Evolutionary conservation across 768 basidiomycete species (phyloP), one percentile per base, ranked within the genome.

Genomic region (Gymnopilus junonius): DNA sequence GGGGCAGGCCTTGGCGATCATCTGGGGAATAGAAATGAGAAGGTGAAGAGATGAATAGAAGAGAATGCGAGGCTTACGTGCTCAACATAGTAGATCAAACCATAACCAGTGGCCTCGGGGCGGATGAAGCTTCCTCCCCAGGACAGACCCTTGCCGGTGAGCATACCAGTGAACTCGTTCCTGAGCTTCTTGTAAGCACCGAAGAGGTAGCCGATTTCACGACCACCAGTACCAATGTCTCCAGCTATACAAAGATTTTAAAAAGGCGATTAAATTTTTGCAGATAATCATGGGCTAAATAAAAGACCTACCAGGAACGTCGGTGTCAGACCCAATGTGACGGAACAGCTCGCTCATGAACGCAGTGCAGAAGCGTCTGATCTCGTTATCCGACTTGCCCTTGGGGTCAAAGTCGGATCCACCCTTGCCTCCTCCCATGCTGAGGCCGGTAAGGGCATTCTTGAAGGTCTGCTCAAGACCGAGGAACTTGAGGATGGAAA

Each of bases 401-500:
- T 91, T 92, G 74, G 90, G 90, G 79, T 91, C 88, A 69, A 92
- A 92, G 80, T 92, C 90, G 58, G 83, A 84, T 39, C 90, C 90
- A 77, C 90, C 90, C 80, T 92, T 92, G 63, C 87, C 90, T 67
- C 90, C 90, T 67, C 90, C 90, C 88, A 91, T 91, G 76, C 79
- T 85, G 58, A 91, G 79, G 32, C 90, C 90, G 14, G 90, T 91
- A 27, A 92, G 81, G 37, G 90, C 90, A 76, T 92, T 91, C 78
- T 91, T 91, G 85, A 91, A 91, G 64, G 84, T 87, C 75, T 92
- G 90, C 77, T 92, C 90, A 76, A 91, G 90, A 46, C 90, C 90
- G 66, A 92, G 84, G 87, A 92, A 92, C 74, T 92, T 92, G 76
- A 92, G 84, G 79, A 92, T 91, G 69, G 88, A 89, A 39, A 92